These are phyloP conservation scores for Colletotrichum sidae DNA, from an alignment of 2,329 filamentous ascomycete genomes.

Conservation along the genomic window DNA sequence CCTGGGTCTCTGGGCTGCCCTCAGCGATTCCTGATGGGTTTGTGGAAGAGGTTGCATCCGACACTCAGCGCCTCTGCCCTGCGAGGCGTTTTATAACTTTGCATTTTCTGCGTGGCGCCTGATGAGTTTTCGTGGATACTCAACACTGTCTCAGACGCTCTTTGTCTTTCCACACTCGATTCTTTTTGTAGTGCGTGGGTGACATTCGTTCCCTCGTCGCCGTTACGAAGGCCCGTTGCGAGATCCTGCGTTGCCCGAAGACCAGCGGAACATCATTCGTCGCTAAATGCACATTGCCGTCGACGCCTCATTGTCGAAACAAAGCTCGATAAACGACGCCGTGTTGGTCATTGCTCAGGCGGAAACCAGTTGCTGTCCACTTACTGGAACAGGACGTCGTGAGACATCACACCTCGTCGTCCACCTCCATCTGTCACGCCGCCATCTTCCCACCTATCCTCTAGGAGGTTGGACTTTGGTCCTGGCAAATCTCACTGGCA, in stretches of 20 bases:
- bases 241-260: no score
- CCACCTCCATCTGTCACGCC: neutral
- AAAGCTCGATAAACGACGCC: neutral
- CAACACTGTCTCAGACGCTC: neutral
- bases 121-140: neutral
- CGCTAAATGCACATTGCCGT: neutral
- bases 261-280: no score
- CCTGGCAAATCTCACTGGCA: no score
- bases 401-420: slow-evolving; percentile 2
- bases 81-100: slow-evolving; percentile 6
- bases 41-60: slow-evolving; percentile 5
- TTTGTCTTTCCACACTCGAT: neutral
- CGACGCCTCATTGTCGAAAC: neutral
- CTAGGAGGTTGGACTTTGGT: no score
- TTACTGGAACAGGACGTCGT: neutral
- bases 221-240: no score
- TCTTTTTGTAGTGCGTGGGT: no score
- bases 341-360: neutral
- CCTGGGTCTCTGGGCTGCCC: no score
- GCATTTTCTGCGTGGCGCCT: slow-evolving; percentile 1
- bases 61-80: neutral
- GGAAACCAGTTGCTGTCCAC: neutral
- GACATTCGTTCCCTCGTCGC: no score
- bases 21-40: no score
- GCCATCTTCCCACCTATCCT: no score